Base-by-base conservation (phyloP, 2,329 filamentous ascomycete species). In the Alternaria triticina region DNA sequence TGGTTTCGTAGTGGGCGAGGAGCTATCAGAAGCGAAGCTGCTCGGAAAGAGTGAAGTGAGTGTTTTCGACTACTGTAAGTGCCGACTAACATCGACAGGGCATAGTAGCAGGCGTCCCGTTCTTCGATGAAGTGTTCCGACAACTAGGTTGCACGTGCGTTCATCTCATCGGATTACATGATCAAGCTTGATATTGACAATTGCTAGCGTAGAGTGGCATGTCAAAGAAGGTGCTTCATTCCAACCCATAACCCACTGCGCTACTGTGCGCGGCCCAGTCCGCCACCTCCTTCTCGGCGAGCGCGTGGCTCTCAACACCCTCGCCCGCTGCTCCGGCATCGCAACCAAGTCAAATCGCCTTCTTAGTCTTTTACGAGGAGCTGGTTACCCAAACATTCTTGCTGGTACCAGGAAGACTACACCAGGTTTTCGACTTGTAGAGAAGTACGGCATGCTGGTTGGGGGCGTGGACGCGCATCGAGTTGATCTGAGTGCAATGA, bases 381-480 rank as follows among this genome's bases (percentile, higher is more conserved):
- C 87, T 4, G 94, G 94, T 3, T 98, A 95, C 82, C 84, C 83
- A 27, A 95, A 95, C 62, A 90, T 90, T 3, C 84, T 99, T n/a
- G 95, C 96, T 0, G 96, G 96, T 46, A 99, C 96, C 49, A 88
- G 96, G 77, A 99, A 99, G 85, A 99, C 96, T 0, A 99, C 96
- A 0, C 96, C 96, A 0, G 96, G 96, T 0, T 99, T 98, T 83
- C 87, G 96, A 11, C 83, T 98, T 5, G 94, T 98, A 10, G 96
- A 99, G 82, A 99, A 99, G 83, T 99, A 99, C 81, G 96, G 94
- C 71, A 97, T 99, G 91, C 84, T 97, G 22, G 91, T 97, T 15
- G 96, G 95, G 60, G 96, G 96, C 11, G 94, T 93, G 15, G 96
- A 99, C 81, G 88, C 90, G 3, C 96, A 99, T 80, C 86, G 96